A percentile compares a stretch with the other conserved stretches of the same genome.
Evolutionary conservation across 192 early-diverging fungal genomes (phyloP).

Genomic region (Chytriomyces sp.): DNA sequence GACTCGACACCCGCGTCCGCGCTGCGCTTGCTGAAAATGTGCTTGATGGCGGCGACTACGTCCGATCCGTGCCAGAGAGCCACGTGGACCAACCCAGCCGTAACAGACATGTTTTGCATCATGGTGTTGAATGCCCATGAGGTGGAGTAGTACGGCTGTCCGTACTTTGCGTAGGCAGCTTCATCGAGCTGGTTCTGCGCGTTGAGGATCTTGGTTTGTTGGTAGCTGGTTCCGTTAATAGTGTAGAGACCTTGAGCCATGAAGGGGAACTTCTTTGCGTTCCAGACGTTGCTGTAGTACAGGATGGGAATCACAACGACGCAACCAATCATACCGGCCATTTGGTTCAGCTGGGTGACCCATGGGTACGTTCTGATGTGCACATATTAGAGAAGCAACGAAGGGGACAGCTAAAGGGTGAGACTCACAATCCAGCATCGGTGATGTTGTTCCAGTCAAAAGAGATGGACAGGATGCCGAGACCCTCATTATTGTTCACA

Average conservation of each 20-base stretch:
- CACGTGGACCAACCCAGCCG: conserved; percentile 6
- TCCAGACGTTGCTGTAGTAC: conserved; percentile 31
- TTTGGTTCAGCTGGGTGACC: conserved; percentile 65
- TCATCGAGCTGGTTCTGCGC: background rate
- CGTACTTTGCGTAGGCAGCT: background rate
- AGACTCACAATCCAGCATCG: conserved; percentile 79
- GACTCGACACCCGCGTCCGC: too few relatives aligned
- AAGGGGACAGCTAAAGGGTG: conserved; percentile 46
- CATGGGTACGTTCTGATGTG: conserved; percentile 17
- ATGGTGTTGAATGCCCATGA: background rate
- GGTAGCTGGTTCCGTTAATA: conserved; percentile 16
- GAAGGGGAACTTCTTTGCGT: conserved; percentile 36
- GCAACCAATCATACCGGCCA: conserved; percentile 70
- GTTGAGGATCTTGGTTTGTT: conserved; percentile 10
- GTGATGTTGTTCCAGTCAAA: conserved; percentile 32
- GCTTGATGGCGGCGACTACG: conserved; percentile 4
- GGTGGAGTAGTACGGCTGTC: background rate
- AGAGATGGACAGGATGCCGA: conserved; percentile 14
- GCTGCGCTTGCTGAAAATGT: background rate
- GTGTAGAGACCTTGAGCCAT: conserved; percentile 15
- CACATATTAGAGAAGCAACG: conserved; percentile 65
- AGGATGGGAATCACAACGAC: conserved; percentile 68
- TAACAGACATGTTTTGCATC: background rate
- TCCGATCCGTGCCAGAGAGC: background rate
- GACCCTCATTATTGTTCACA: conserved; percentile 10